Base-by-base conservation (phyloP, 2,329 filamentous ascomycete genomes). In the Zasmidium cellare region DNA sequence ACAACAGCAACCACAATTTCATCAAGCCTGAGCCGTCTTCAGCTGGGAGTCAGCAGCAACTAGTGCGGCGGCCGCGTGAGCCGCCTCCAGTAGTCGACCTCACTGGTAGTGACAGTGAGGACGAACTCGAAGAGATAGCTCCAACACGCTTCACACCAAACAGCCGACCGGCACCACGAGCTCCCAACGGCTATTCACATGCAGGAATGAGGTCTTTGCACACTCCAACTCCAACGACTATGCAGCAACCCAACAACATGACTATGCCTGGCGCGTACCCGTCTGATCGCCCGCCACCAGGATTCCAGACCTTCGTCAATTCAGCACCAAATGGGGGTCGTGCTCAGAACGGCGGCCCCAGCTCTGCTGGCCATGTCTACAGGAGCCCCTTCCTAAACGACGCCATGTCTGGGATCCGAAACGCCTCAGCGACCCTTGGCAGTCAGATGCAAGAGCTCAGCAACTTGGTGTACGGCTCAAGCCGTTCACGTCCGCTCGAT, bases 71-170 rank as follows among this genome's bases (percentile, higher is more conserved):
- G 20, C 58, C 58, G 3, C 61, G 55, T 9, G 57, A 58, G 18
- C 41, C 58, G 5, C 44, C 55, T 23, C 46, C 59, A n/a, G 55
- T 71, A 11, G 64, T 73, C 12, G 71, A 73, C 48, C 67, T 73
- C 41, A 73, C 71, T 28, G 60, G 56, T 35, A 64, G 61, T 53
- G 70, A 69, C 55, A 66, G 66, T 53, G 71, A 71, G 12, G 63
- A 71, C 9, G 68, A 71, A 18, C 49, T 67, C 14, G 45, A 56
- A 22, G 69, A 70, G 49, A 68, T 71, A 22, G 51, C 52, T 3
- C 65, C 67, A 3, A 54, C 49, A 6, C 46, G 48, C 16, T 69
- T 68, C 55, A 65, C 62, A 6, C 69, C 66, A 3, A 69, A 58
- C 47, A 45, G 50, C 49, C 61, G 60, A n/a, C 51, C 53, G n/a